Conservation (phyloP, 352 stramenopile species). For the Pythium sp. region DNA sequence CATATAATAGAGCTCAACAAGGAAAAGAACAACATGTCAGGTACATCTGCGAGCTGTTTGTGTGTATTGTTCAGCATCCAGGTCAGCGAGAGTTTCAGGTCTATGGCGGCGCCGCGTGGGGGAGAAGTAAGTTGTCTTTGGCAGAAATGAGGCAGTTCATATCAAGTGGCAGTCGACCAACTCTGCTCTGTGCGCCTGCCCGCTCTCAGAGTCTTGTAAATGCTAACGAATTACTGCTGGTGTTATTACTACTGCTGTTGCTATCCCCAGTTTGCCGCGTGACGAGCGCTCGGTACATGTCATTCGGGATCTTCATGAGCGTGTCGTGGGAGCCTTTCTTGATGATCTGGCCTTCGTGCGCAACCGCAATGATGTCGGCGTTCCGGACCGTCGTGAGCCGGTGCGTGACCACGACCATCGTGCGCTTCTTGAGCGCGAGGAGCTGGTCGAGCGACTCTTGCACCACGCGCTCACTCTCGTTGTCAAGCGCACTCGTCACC, state of each 20-base stretch:
- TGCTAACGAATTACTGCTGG: background rate
- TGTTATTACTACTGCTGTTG: background rate
- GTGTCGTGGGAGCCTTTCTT: constrained; percentile 83
- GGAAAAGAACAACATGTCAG: background rate
- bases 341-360: constrained; percentile 67
- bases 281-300: constrained; percentile 23
- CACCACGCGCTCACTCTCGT: constrained; percentile 28
- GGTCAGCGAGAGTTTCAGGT: background rate
- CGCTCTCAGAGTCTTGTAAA: background rate
- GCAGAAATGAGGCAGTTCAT: background rate
- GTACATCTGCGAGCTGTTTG: background rate
- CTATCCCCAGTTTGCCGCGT: constrained; percentile 16
- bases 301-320: constrained; percentile 25
- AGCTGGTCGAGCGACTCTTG: constrained; percentile 51
- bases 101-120: too few species aligned
- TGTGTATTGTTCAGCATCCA: background rate
- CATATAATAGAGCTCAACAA: constrained; percentile 19
- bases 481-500: constrained; percentile 78
- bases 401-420: constrained; percentile 88
- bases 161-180: background rate
- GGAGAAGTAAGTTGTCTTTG: background rate
- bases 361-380: constrained; percentile 86
- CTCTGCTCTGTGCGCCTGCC: too few species aligned
- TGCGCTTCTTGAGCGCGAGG: constrained; percentile 45
- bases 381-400: constrained; percentile 82